These are phyloP conservation scores for Kentomonas sorsogonicus DNA, from an alignment of 208 protist species.

Conservation along the genomic window DNA sequence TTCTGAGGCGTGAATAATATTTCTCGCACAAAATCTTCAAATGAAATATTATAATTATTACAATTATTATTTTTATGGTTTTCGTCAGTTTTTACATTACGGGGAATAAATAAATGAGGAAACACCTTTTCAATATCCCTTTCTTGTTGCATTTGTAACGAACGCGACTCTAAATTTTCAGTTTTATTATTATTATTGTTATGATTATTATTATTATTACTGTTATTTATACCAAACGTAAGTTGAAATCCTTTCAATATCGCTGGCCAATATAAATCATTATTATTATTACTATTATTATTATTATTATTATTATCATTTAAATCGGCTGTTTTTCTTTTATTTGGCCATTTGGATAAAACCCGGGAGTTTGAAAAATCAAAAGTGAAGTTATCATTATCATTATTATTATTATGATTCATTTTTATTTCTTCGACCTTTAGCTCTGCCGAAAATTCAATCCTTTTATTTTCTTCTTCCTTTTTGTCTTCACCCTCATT, in stretches of 20 bases:
- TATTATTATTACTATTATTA: background rate
- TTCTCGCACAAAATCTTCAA: too few relatives aligned
- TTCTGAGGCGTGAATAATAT: background rate
- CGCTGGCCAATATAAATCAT: conserved; percentile 64
- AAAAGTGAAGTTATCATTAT: conserved; percentile 5
- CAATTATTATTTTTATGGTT: too few relatives aligned
- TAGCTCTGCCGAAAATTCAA: background rate
- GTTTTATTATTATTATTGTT: too few relatives aligned
- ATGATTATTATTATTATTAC: conserved; percentile 3
- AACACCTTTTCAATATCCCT: too few relatives aligned
- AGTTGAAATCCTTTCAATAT: too few relatives aligned
- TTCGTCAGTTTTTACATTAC: too few relatives aligned
- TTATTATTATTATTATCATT: conserved; percentile 7
- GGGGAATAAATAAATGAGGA: too few relatives aligned
- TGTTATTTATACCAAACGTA: conserved; percentile 15
- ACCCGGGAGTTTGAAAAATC: conserved; percentile 2
- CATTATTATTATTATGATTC: background rate
- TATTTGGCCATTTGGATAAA: background rate
- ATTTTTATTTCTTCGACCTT: conserved; percentile 1
- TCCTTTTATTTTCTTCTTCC: conserved; percentile 1
- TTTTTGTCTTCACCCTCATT: too few relatives aligned
- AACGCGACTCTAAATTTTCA: too few relatives aligned
- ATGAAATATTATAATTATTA: too few relatives aligned
- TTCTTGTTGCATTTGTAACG: too few relatives aligned
- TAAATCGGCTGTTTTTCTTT: background rate